These are phyloP conservation scores for Cenococcum geophilum DNA, from an alignment of 495 filamentous ascomycete species.

Conservation along the genomic window DNA sequence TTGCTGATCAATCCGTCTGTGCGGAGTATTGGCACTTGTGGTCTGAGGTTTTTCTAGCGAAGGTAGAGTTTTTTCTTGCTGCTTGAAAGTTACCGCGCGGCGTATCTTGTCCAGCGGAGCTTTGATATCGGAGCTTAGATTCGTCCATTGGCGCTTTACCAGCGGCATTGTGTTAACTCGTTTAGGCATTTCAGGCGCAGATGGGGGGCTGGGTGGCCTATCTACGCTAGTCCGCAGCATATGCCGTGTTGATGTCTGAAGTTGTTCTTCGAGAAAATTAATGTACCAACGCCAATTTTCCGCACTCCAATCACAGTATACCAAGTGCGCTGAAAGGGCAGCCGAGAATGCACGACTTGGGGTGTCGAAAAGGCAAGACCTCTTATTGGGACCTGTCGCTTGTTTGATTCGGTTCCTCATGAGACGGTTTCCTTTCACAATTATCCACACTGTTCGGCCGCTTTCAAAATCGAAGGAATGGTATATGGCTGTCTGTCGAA, in stretches of 20 bases:
- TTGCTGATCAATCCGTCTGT: background rate
- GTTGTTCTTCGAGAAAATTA: slow-evolving; percentile 38
- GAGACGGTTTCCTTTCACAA: slow-evolving; percentile 42
- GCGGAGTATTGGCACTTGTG: background rate
- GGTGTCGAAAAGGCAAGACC: slow-evolving; percentile 15
- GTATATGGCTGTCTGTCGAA: slow-evolving; percentile 41
- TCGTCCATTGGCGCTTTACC: background rate
- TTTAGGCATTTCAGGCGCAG: background rate
- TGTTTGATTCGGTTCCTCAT: slow-evolving; percentile 38
- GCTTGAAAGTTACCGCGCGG: too few species aligned
- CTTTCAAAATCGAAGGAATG: slow-evolving; percentile 44
- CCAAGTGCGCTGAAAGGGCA: slow-evolving; percentile 39
- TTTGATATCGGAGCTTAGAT: background rate
- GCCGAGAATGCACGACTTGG: slow-evolving; percentile 26
- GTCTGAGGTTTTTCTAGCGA: background rate
- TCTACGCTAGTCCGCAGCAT: slow-evolving; percentile 34
- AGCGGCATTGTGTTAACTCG: background rate
- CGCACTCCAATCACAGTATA: slow-evolving; percentile 43
- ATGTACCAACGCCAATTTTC: slow-evolving; percentile 48
- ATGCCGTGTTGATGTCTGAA: slow-evolving; percentile 29
- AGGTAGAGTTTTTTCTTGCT: too few species aligned
- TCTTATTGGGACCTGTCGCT: slow-evolving; percentile 21
- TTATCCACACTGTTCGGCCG: slow-evolving; percentile 38
- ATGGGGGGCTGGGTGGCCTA: background rate
- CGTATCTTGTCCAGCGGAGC: background rate